These are phyloP conservation scores for Pseudophaeomoniella oleicola DNA, from an alignment of 2,329 filamentous ascomycete genomes.

Conservation along the genomic window DNA sequence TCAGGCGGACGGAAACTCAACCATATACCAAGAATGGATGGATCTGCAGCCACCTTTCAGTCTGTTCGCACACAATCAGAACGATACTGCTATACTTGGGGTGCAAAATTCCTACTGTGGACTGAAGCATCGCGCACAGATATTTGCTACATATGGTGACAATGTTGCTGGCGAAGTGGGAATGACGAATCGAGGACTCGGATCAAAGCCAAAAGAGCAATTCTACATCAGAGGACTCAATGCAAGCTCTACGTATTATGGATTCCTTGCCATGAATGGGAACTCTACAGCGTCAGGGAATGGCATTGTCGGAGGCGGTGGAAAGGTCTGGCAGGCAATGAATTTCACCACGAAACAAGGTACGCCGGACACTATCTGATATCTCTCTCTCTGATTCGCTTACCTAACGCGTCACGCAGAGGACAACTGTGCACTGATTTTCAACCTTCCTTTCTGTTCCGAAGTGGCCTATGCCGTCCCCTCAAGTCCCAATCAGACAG, in stretches of 20 bases:
- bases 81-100: conserved; percentile 48
- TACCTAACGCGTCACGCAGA: conserved; percentile 28
- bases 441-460: conserved; percentile 76
- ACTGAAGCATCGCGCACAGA: conserved; percentile 49
- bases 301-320: conserved; percentile 54
- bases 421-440: conserved; percentile 72
- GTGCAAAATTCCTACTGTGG: conserved; percentile 73
- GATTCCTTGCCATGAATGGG: conserved; percentile 51
- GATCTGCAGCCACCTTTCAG: conserved; percentile 51
- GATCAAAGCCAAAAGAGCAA: conserved; percentile 64
- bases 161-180: conserved; percentile 33
- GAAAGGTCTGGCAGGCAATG: conserved; percentile 56
- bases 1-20: conserved; percentile 25
- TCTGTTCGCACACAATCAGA: conserved; percentile 57
- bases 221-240: conserved; percentile 73
- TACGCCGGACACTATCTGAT: conserved; percentile 26
- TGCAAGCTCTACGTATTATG: conserved; percentile 54
- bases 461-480: conserved; percentile 86
- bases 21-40: conserved; percentile 40
- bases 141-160: conserved; percentile 41
- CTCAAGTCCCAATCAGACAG: conserved; percentile 52
- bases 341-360: conserved; percentile 66
- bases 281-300: conserved; percentile 40
- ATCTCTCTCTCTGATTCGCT: no score
- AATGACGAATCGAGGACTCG: conserved; percentile 55